Base-by-base conservation (phyloP, 192 early-diverging fungal species). In the Irineochytrium annulatum region DNA sequence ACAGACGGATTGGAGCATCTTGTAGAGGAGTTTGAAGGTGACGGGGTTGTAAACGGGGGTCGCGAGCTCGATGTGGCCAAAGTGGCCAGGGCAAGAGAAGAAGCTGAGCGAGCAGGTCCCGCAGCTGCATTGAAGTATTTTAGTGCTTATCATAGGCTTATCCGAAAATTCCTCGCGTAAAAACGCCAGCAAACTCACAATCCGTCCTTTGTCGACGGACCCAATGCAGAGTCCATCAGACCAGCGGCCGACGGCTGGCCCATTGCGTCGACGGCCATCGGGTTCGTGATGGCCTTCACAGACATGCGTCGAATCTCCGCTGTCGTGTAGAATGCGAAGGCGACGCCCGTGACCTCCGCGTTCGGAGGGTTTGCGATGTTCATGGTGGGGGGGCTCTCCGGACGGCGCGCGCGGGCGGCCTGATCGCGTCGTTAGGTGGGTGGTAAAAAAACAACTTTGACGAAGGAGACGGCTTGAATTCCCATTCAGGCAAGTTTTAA, bases 21-120 rank as follows among this genome's bases (percentile, higher is more conserved):
- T 86, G 72, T 89, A 91, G 73, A 95, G 76, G n/a, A 91, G 83
- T n/a, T 78, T 76, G 68, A 98, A 96, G 67, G 96, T 91, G 78
- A 96, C 83, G 19, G 97, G 88, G 74, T 99, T 96, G 72, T 92
- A 87, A 35, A 88, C 88, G 22, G 91, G 90, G 14, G 82, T 77
- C 13, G 88, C 86, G 22, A 98, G 81, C 59, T 96, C 91, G 62
- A 98, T 95, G 69, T 98, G 93, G 16, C 95, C 94, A 80, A 94
- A 98, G 62, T 98, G 94, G 33, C 95, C 95, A 2, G 94, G 94
- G 63, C 94, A 98, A 34, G 78, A 78, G 61, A 81, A 87, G 77
- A 91, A 77, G 33, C 82, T 82, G 48, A 93, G 78, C 6, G 77
- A 77, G 73, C 95, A 98, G 13, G 95, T 96, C 1, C 65, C 77